phyloP scores from a whole-genome alignment of 441 rosid species.

The Gossypium trilobum region DNA sequence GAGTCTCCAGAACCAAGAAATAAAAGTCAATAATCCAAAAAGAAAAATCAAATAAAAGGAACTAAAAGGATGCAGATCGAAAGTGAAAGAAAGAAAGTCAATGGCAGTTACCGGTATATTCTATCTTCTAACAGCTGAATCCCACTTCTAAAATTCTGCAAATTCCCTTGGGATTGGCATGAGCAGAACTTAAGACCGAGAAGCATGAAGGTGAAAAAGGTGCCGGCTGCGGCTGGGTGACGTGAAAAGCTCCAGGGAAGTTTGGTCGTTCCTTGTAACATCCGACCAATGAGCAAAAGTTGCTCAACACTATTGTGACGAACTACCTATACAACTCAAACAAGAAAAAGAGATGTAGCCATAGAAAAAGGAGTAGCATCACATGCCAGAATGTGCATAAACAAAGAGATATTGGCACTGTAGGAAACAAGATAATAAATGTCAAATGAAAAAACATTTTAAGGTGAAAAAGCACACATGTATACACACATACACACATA shows the following conservation, averaged over 20 bases:
- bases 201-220: conserved; percentile 93
- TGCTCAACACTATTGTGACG: conserved; percentile 89
- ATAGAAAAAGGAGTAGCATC: conserved; percentile 12
- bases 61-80: conserved; percentile 12
- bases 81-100: conserved; percentile 13
- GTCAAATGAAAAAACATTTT: background rate
- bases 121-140: conserved; percentile 90
- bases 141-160: conserved; percentile 77
- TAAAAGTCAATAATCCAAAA: background rate
- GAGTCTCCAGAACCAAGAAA: conserved; percentile 4
- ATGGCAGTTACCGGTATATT: conserved; percentile 57
- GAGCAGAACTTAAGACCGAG: conserved; percentile 93
- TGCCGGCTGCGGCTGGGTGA: conserved; percentile 97
- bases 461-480: background rate
- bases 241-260: conserved; percentile 84
- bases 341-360: conserved; percentile 11
- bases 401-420: background rate
- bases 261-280: conserved; percentile 82
- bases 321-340: conserved; percentile 52
- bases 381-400: background rate
- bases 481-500: background rate
- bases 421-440: background rate
- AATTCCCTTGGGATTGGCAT: conserved; percentile 70
- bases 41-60: background rate
- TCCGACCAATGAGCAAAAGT: conserved; percentile 83